Evolutionary conservation across 2,329 filamentous ascomycete species (phyloP), one percentile per base, ranked within the genome.

Genomic region (Aspergillus sp.): DNA sequence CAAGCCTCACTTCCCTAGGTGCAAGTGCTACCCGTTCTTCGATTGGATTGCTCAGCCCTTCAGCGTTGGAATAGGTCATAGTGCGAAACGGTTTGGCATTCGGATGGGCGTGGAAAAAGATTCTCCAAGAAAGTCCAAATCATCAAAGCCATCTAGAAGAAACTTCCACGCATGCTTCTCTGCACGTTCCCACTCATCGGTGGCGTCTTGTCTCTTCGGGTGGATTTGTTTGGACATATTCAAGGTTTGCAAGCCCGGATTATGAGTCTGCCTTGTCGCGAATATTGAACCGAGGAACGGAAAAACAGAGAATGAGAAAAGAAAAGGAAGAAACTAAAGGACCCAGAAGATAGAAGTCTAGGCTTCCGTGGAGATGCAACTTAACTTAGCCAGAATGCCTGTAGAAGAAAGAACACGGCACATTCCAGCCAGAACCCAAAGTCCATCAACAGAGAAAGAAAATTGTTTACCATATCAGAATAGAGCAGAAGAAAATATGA

Each of bases 131-230:
- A 39, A 11, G 6, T 26, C 3, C 47, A 53, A 54, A 53, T 54
- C 52, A 52, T n/a, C 32, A 36, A 52, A 18, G 14, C 54, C 55
- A 42, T 18, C 61, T 61, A 69, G 63, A 29, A 67, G 69, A 73
- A 73, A 16, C 55, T 73, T 75, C 72, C 62, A 71, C 69, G 67
- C 67, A 70, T 60, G 55, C 66, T 75, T 75, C 71, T 69, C 61
- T 74, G 72, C 69, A 72, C 51, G 54, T 26, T 59, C 58, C 55
- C 63, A 66, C 67, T 12, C 26, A 18, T 67, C 60, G 57, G 69
- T 63, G 56, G 62, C 60, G 63, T 62, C 56, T 22, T 54, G 55
- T 42, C 47, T 32, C 47, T 54, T 50, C 18, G 39, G 56, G 53
- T 10, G 29, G 7, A 49, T 50, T 49, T 54, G 52, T 52, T 47